Conservation (phyloP, 176 grass and related monocot genomes). For the Avena insularis region DNA sequence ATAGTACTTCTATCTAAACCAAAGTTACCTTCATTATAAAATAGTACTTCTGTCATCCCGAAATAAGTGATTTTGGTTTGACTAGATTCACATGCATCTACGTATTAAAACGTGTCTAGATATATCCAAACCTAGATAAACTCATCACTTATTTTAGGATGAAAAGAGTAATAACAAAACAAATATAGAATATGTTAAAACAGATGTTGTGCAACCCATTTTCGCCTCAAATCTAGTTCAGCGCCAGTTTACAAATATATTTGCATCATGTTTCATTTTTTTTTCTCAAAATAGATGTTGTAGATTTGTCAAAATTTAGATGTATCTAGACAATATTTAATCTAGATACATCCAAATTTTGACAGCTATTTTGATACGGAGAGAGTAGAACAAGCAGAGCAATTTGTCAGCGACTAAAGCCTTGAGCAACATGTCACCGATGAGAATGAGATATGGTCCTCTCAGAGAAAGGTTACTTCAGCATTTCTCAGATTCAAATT, state of each 20-base stretch:
- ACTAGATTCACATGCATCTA: too few relatives aligned
- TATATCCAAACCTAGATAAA: too few relatives aligned
- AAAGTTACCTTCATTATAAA: too few relatives aligned
- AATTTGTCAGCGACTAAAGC: not conserved
- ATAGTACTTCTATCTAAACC: not conserved
- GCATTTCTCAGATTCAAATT: slow-evolving; percentile 11
- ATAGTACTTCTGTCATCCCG: too few relatives aligned
- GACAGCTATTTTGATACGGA: too few relatives aligned
- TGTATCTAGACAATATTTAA: too few relatives aligned
- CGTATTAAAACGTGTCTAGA: too few relatives aligned
- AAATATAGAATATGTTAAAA: not conserved
- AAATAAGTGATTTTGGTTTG: too few relatives aligned
- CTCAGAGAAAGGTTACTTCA: not conserved
- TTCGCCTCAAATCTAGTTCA: not conserved
- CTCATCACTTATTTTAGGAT: too few relatives aligned
- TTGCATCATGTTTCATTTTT: not conserved
- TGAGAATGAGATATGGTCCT: not conserved
- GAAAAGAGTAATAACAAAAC: not conserved
- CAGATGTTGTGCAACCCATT: not conserved
- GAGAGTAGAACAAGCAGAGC: not conserved
- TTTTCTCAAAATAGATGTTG: too few relatives aligned
- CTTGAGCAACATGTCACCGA: not conserved
- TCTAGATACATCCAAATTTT: too few relatives aligned
- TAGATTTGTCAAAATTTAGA: too few relatives aligned
- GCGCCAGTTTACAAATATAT: not conserved